These are phyloP conservation scores for Pelargonium nanum DNA, from an alignment of 345 rosid genomes.

Conservation along the genomic window DNA sequence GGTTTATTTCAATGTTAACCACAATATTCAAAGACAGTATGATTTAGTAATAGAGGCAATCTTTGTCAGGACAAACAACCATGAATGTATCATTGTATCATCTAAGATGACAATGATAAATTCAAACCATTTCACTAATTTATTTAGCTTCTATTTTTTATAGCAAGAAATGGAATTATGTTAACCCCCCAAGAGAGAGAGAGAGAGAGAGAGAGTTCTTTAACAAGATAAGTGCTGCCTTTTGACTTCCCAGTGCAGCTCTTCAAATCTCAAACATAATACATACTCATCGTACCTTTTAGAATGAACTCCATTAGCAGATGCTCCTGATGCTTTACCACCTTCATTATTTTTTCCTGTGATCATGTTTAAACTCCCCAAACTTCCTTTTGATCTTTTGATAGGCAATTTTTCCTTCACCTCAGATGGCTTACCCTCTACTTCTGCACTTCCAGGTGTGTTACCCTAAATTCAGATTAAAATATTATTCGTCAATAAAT, in stretches of 20 bases:
- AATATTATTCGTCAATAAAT: conserved; percentile 9
- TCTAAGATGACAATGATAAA: background rate
- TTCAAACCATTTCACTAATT: background rate
- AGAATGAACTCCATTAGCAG: conserved; percentile 77
- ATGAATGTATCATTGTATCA: background rate
- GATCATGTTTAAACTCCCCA: conserved; percentile 90
- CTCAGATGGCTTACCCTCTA: conserved; percentile 71
- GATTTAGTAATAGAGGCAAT: background rate
- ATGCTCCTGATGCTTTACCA: conserved; percentile 57
- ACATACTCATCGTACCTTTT: conserved; percentile 47
- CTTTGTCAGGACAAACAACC: background rate
- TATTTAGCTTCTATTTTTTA: background rate
- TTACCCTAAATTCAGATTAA: conserved; percentile 47
- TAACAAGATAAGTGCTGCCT: background rate
- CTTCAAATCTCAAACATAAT: background rate
- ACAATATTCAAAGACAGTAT: background rate
- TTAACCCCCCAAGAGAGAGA: background rate
- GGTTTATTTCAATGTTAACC: background rate
- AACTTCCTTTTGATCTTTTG: conserved; percentile 95
- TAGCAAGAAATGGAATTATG: background rate
- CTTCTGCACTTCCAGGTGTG: conserved; percentile 57
- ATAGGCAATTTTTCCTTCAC: conserved; percentile 89
- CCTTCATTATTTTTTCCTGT: conserved; percentile 68
- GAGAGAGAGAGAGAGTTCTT: no score
- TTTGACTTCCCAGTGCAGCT: background rate